Percentiles rank a stretch among this genome's conserved stretches.
Evolutionary conservation across 192 early-diverging fungal genomes (phyloP).

Genomic region (Linnemannia exigua): DNA sequence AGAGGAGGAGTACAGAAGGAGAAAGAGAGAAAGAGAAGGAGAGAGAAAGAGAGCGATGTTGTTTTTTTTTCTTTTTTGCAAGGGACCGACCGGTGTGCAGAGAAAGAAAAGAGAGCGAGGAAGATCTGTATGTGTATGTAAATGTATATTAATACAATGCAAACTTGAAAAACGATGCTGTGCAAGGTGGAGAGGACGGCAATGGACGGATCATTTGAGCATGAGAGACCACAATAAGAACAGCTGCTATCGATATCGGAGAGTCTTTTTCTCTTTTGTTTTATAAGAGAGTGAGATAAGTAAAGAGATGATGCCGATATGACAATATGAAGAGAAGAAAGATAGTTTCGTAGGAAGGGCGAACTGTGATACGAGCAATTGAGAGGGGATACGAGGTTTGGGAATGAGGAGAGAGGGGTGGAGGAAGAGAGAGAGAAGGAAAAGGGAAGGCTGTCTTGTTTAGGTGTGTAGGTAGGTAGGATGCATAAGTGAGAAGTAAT

Average conservation of each 20-base stretch:
- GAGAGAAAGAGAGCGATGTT: not conserved
- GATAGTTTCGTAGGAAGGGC: not conserved
- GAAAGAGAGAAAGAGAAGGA: not conserved
- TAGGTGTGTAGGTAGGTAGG: too few species aligned
- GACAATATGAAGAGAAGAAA: not conserved
- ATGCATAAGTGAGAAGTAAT: too few species aligned
- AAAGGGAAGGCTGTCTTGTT: not conserved
- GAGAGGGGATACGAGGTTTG: not conserved
- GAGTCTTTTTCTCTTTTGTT: too few species aligned
- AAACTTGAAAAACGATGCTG: conserved; percentile 1
- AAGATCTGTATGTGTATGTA: not conserved
- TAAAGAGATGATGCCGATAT: not conserved
- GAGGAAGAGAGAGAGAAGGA: not conserved
- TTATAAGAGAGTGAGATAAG: not conserved
- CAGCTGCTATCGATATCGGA: not conserved
- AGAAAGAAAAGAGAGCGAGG: not conserved
- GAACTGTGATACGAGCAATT: conserved; percentile 8
- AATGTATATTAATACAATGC: not conserved
- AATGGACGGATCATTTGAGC: not conserved
- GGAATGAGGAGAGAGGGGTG: not conserved
- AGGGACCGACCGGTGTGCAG: not conserved
- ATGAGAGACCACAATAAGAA: not conserved
- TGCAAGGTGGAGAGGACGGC: not conserved
- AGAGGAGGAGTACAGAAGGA: not conserved
- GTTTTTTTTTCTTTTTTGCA: not conserved